Evolutionary conservation across 2,329 filamentous ascomycete genomes (phyloP).

Genomic region (Exophiala aquamarina): DNA sequence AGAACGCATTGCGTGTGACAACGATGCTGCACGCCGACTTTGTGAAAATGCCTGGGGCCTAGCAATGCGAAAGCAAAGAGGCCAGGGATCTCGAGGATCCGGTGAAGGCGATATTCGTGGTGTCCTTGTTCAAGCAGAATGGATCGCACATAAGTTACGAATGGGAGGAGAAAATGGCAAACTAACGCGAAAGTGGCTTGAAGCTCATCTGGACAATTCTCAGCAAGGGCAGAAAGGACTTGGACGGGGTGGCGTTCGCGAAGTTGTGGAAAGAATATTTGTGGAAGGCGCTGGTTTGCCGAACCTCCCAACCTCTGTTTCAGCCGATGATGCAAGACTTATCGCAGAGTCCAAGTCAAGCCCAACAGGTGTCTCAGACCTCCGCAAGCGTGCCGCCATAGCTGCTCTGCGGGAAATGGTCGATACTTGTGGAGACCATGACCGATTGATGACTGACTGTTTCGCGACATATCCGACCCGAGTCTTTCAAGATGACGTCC

Average conservation of each 20-base stretch:
- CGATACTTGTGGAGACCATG: slow-evolving; percentile 62
- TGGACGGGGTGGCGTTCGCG: slow-evolving; percentile 63
- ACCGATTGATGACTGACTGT: slow-evolving; percentile 67
- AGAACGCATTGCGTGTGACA: slow-evolving; percentile 84
- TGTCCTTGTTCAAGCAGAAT: slow-evolving; percentile 64
- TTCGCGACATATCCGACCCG: slow-evolving; percentile 84
- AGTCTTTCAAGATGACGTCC: slow-evolving; percentile 89
- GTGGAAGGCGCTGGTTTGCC: slow-evolving; percentile 64
- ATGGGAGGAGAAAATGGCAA: slow-evolving; percentile 36
- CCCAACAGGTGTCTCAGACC: slow-evolving; percentile 58
- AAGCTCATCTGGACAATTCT: slow-evolving; percentile 56
- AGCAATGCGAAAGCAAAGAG: slow-evolving; percentile 55
- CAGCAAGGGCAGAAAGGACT: slow-evolving; percentile 55
- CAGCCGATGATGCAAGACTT: slow-evolving; percentile 36
- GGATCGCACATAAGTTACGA: slow-evolving; percentile 62
- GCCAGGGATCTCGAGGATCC: slow-evolving; percentile 43
- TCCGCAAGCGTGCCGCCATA: slow-evolving; percentile 60
- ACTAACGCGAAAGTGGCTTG: slow-evolving; percentile 61
- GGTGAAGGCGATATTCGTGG: slow-evolving; percentile 61
- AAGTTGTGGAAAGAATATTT: slow-evolving; percentile 67
- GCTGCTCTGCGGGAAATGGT: slow-evolving; percentile 60
- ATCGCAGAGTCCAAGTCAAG: slow-evolving; percentile 35
- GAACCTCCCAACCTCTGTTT: slow-evolving; percentile 44
- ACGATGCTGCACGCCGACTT: slow-evolving; percentile 76
- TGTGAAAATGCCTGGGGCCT: slow-evolving; percentile 68